Evolutionary conservation across 345 rosid species (phyloP).

Genomic region (Psidium guajava): DNA sequence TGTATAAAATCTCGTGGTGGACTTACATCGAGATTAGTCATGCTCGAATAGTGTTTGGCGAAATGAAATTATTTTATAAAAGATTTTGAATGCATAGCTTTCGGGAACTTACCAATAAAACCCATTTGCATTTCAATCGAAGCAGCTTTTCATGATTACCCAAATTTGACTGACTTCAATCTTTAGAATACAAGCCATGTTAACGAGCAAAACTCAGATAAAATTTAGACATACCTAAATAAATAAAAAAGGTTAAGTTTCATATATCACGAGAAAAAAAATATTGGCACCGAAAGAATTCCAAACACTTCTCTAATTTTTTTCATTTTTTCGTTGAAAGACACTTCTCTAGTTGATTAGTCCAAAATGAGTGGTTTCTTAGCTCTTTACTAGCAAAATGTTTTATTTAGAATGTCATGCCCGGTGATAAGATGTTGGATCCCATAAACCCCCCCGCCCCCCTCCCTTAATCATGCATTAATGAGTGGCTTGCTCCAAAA

Average conservation of each 20-base stretch:
- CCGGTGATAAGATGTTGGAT: not conserved
- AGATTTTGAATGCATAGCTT: not conserved
- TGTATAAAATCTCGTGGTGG: too few species aligned
- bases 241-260: not conserved
- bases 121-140: not conserved
- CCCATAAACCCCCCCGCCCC: too few species aligned
- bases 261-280: not conserved
- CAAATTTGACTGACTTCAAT: not conserved
- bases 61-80: not conserved
- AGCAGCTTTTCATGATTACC: not conserved
- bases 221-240: not conserved
- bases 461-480: not conserved
- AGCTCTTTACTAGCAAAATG: not conserved
- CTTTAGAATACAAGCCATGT: not conserved
- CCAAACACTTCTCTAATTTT: not conserved
- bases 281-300: not conserved
- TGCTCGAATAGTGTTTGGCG: not conserved
- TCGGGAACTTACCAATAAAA: fast-evolving
- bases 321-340: too few species aligned
- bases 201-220: not conserved
- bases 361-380: not conserved
- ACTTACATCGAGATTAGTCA: not conserved
- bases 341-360: not conserved
- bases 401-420: not conserved
- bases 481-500: not conserved